phyloP scores from a whole-genome alignment of 768 basidiomycete species.

The Butyriboletus loyo region DNA sequence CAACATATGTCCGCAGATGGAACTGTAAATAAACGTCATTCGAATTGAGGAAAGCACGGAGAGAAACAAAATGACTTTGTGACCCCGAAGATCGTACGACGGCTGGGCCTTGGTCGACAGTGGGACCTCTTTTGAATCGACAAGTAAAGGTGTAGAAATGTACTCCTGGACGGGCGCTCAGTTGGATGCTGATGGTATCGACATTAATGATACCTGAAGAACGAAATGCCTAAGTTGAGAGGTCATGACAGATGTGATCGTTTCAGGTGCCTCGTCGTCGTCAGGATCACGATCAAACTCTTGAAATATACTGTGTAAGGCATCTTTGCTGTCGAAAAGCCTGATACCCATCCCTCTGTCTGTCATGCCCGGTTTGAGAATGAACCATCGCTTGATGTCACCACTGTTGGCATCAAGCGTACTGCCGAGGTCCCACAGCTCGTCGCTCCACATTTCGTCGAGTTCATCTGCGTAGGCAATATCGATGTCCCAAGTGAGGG shows the following conservation, averaged over 20 bases:
- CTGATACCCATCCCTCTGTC: slow-evolving; percentile 95
- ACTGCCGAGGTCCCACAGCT: slow-evolving; percentile 81
- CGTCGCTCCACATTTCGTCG: slow-evolving; percentile 90
- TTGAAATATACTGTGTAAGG: slow-evolving; percentile 71
- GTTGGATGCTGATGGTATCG: slow-evolving; percentile 2
- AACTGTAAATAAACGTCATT: slow-evolving; percentile 53
- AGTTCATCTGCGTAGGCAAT: slow-evolving; percentile 91
- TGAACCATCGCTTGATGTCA: slow-evolving; percentile 68
- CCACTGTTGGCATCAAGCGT: slow-evolving; percentile 44
- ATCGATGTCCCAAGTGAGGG: slow-evolving; percentile 81
- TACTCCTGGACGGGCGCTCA: slow-evolving; percentile 65
- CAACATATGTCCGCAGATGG: slow-evolving; percentile 87
- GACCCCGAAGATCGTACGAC: slow-evolving; percentile 37
- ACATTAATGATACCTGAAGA: slow-evolving; percentile 63
- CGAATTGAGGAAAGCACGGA: background rate
- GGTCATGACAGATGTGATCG: slow-evolving; percentile 60
- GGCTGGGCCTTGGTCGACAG: slow-evolving; percentile 16
- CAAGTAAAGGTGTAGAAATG: slow-evolving; percentile 66
- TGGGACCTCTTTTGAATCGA: slow-evolving; percentile 59
- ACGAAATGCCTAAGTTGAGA: slow-evolving; percentile 95
- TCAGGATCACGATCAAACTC: slow-evolving; percentile 67
- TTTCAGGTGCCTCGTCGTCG: slow-evolving; percentile 45
- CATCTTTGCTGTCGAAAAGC: slow-evolving; percentile 75
- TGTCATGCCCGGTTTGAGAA: slow-evolving; percentile 96
- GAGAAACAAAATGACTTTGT: slow-evolving; percentile 49